These are phyloP conservation scores for Saposhnikovia divaricata DNA, from an alignment of 129 eudicot species.

Conservation along the genomic window DNA sequence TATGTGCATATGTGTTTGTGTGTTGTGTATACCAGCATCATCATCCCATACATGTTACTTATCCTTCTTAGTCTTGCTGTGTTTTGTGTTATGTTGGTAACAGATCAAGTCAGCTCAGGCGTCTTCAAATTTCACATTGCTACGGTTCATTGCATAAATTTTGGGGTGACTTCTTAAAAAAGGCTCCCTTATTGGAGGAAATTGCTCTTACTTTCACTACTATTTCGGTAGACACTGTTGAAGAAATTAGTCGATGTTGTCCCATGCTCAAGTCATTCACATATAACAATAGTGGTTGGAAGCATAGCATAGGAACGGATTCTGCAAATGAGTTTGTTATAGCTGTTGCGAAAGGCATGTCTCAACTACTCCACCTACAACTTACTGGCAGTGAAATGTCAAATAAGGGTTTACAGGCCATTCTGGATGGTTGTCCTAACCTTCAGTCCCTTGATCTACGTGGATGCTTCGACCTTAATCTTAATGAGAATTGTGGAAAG, in stretches of 20 bases:
- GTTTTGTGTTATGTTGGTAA: background rate
- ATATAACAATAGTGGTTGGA: conserved; percentile 9
- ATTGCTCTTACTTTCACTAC: conserved; percentile 6
- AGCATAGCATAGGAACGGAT: background rate
- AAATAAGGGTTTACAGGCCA: conserved; percentile 17
- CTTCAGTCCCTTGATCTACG: conserved; percentile 29
- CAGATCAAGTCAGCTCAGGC: conserved; percentile 22
- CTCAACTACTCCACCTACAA: conserved; percentile 15
- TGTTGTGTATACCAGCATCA: background rate
- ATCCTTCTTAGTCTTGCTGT: background rate
- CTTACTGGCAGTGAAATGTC: conserved; percentile 25
- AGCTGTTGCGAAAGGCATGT: conserved; percentile 22
- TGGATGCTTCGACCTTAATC: conserved; percentile 16
- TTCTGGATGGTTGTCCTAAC: conserved; percentile 17
- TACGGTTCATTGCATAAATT: background rate
- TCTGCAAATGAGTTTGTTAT: conserved; percentile 3
- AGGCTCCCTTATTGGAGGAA: conserved; percentile 20
- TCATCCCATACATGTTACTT: background rate
- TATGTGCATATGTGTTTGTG: background rate
- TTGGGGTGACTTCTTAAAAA: conserved; percentile 12
- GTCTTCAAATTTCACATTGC: conserved; percentile 8
- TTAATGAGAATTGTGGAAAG: conserved; percentile 11
- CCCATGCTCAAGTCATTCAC: conserved; percentile 26
- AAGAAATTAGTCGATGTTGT: conserved; percentile 6
- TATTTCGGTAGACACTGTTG: conserved; percentile 7